Base-by-base conservation (phyloP, 768 basidiomycete genomes). In the Multifurca ochricompacta region DNA sequence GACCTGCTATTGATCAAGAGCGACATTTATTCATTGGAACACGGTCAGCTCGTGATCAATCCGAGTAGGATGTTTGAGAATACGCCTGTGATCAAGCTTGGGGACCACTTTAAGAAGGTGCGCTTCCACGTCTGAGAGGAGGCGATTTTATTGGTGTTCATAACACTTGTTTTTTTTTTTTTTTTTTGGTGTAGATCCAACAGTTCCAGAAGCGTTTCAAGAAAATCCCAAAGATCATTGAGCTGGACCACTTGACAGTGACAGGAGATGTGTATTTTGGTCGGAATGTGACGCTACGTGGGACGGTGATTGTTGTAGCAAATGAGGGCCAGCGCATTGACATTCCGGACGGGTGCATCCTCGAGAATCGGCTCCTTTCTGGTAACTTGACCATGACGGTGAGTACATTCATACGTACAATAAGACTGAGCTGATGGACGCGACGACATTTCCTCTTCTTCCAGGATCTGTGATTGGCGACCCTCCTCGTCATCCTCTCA, bases 101-200 rank as follows among this genome's bases (percentile, higher is more conserved):
- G 93, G 41, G 91, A 93, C 69, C 87, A 89, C 68, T 96, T 98
- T 82, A 96, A 94, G 79, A 94, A 91, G 81, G 87, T 89, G 51
- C 43, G 69, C 19, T 11, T 13, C 6, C 28, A 30, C 18, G 30
- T 30, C 37, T n/a, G 25, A 25, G 2, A 5, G 4, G 25, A 35
- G 23, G 5, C 37, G 45, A 36, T 50, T 21, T 30, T 8, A 18
- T 44, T 43, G 18, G 44, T 32, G 21, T 13, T 45, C n/a, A 0
- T 11, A 34, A 37, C 28, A 25, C 14, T 32, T 55, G 34, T 18
- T 16, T 18, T 28, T 49, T 25, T 43, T 42, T 32, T 48, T 28
- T 42, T n/a, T 32, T 34, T 32, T 18, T 4, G 43, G 35, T 48
- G 23, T 55, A 84, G 84, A 87, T 90, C 55, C 80, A 81, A 62